These are phyloP conservation scores for Canna indica DNA, from an alignment of 176 grass and related monocot genomes.

Conservation along the genomic window DNA sequence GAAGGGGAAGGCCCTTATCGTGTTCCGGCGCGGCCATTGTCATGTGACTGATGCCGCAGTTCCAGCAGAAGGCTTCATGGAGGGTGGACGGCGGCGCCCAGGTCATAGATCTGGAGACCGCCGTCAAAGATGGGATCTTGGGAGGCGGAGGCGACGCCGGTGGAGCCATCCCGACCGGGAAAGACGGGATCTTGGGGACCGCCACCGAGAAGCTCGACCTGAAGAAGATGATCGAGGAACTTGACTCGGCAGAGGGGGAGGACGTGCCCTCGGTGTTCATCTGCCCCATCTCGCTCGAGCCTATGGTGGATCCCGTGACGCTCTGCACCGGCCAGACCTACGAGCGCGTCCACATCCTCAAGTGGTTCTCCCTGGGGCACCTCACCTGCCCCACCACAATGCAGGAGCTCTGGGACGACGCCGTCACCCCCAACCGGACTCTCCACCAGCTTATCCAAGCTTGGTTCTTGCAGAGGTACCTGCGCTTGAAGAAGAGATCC, in stretches of 20 bases:
- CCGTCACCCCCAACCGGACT: constrained; percentile 76
- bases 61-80: constrained; percentile 24
- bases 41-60: constrained; percentile 74
- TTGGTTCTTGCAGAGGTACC: constrained; percentile 81
- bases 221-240: no score
- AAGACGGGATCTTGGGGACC: constrained; percentile 9
- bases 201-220: constrained; percentile 37
- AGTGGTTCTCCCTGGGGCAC: constrained; percentile 75
- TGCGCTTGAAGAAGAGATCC: constrained; percentile 76
- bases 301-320: no score
- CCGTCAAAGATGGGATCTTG: constrained; percentile 85
- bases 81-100: constrained; percentile 64
- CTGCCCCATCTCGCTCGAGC: no score
- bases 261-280: no score
- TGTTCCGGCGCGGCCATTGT: no score
- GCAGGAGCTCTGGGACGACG: constrained; percentile 93
- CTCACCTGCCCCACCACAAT: constrained; percentile 93
- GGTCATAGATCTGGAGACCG: constrained; percentile 87
- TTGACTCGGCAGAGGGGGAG: no score
- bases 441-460: constrained; percentile 72
- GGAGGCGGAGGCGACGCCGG: constrained; percentile 36
- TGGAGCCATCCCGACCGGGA: constrained; percentile 25
- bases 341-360: constrained; percentile 73
- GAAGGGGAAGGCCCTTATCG: no score
- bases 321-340: no score